These are phyloP conservation scores for Quercus dentata DNA, from an alignment of 306 rosid genomes.

Conservation along the genomic window DNA sequence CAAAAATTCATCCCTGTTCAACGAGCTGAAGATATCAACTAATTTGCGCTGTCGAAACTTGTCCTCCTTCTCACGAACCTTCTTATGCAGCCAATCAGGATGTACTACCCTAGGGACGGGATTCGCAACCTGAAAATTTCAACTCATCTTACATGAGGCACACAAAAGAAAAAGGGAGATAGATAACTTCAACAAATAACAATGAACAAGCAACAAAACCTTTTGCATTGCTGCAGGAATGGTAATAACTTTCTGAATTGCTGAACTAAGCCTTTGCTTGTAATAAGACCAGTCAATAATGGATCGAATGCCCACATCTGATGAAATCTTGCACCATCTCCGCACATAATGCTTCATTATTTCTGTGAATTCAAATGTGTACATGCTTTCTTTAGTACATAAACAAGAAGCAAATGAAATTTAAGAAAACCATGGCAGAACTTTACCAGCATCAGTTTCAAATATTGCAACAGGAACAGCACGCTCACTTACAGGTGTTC, in stretches of 20 bases:
- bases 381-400: constrained; percentile 17
- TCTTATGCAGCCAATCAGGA: constrained; percentile 98
- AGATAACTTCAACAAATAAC: constrained; percentile 7
- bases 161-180: constrained; percentile 8
- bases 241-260: constrained; percentile 90
- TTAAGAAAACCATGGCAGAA: constrained; percentile 11
- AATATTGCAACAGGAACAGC: constrained; percentile 99
- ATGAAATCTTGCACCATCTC: constrained; percentile 96
- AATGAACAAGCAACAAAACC: constrained; percentile 46
- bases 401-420: constrained; percentile 14
- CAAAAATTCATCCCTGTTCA: constrained; percentile 34
- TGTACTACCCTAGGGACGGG: constrained; percentile 95
- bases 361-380: constrained; percentile 48
- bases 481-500: constrained; percentile 98
- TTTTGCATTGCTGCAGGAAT: constrained; percentile 99
- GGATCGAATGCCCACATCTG: constrained; percentile 84
- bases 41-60: constrained; percentile 84
- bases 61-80: constrained; percentile 95
- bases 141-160: constrained; percentile 19
- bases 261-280: constrained; percentile 90
- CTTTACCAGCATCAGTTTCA: constrained; percentile 86
- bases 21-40: constrained; percentile 57
- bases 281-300: constrained; percentile 97
- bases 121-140: constrained; percentile 67
- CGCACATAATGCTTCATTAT: constrained; percentile 90